A percentile compares a stretch with the other conserved stretches of the same genome.
These are phyloP conservation scores for Acanthamoeba sp. DNA, from an alignment of 208 protist species.

Conservation along the genomic window DNA sequence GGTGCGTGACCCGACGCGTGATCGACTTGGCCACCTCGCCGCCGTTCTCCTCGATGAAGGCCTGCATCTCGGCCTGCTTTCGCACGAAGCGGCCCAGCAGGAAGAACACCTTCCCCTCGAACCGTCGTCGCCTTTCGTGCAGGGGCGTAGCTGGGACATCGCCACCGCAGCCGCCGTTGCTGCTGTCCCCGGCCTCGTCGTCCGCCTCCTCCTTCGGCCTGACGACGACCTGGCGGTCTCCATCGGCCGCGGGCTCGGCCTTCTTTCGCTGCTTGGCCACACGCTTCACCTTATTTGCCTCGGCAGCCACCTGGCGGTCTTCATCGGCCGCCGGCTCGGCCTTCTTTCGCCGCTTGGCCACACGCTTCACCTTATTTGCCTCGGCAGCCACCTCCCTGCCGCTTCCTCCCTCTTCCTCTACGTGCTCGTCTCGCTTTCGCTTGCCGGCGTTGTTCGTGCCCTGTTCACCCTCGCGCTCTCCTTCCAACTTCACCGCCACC, in stretches of 20 bases:
- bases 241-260: no score
- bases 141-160: background rate
- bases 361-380: background rate
- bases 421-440: background rate
- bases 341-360: background rate
- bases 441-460: background rate
- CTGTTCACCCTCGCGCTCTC: background rate
- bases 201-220: background rate
- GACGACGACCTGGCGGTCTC: background rate
- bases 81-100: background rate
- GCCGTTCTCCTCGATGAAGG: slow-evolving; percentile 60
- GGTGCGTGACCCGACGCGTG: slow-evolving; percentile 20
- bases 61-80: background rate
- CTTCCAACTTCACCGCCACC: background rate
- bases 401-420: background rate
- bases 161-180: background rate
- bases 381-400: background rate
- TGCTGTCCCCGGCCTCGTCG: background rate
- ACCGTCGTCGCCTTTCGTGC: background rate
- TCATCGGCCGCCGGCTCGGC: background rate
- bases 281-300: background rate
- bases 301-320: background rate
- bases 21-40: slow-evolving; percentile 30
- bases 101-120: slow-evolving; percentile 59
- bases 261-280: background rate